Evolutionary conservation across 345 rosid genomes (phyloP).

Genomic region (Euclidium syriacum): DNA sequence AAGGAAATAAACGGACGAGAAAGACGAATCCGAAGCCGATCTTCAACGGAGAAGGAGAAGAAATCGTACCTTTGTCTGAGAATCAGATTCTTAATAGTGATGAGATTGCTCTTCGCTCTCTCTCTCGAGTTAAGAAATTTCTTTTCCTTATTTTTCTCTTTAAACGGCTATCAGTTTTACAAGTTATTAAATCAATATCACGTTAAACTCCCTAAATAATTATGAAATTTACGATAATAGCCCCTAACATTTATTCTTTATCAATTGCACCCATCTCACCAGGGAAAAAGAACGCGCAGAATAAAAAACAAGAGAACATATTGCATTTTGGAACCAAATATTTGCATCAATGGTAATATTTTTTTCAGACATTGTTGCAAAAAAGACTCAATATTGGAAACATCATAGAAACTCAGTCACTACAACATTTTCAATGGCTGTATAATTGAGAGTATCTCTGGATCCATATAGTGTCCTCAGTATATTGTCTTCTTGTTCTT

Average conservation of each 20-base stretch:
- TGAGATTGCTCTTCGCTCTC: slow-evolving; percentile 13
- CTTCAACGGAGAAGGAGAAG: background rate
- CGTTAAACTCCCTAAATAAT: too few species aligned
- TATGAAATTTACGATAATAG: too few species aligned
- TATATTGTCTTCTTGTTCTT: slow-evolving; percentile 51
- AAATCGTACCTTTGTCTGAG: slow-evolving; percentile 22
- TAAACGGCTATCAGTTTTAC: slow-evolving; percentile 3
- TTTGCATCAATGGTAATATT: too few species aligned
- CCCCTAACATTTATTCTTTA: too few species aligned
- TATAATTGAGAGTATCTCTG: slow-evolving; percentile 14
- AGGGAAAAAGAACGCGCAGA: too few species aligned
- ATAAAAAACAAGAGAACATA: too few species aligned
- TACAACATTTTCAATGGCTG: slow-evolving; percentile 16
- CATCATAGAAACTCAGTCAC: slow-evolving; percentile 6
- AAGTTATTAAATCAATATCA: too few species aligned
- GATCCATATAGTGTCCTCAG: background rate
- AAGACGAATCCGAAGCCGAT: slow-evolving; percentile 5
- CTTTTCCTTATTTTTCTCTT: background rate
- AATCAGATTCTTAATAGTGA: slow-evolving; percentile 28
- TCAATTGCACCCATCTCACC: too few species aligned
- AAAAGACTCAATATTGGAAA: too few species aligned
- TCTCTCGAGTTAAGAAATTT: background rate
- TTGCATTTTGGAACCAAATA: too few species aligned
- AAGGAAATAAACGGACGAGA: background rate
- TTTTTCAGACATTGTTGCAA: too few species aligned